Evolutionary conservation across 2,329 filamentous ascomycete genomes (phyloP), one percentile per base, ranked within the genome.

Genomic region (Colletotrichum agaves): DNA sequence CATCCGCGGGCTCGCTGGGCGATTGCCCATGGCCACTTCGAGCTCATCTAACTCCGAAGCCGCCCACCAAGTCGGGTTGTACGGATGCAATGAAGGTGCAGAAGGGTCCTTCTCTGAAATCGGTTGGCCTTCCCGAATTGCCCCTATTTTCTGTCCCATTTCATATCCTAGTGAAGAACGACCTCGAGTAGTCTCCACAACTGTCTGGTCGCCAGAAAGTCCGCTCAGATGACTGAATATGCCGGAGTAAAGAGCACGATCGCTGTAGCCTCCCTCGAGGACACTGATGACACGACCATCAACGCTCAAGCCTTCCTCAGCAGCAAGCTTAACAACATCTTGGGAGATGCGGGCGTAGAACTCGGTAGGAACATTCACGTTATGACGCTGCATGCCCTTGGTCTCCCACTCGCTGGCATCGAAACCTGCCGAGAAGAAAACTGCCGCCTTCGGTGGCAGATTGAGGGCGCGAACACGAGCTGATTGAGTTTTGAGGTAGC

Each of bases 361-460:
- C 60, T 95, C 93, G 0, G 95, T 99, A 0, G 96, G 95, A 2
- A 99, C 96, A 75, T 97, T 97, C 74, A 97, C 94, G 65, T 92
- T 91, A 78, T 99, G 96, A 52, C 96, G 88, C 79, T 99, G 96
- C 96, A 99, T 99, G 3, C 93, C 93, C 4, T 87, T 84, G 17
- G 92, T 90, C 78, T 99, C 96, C 90, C 93, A 97, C 76, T 99
- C 94, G 75, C 94, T 98, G 3, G 96, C 96, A 79, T 99, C 96
- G 72, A 99, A 99, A 0, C 96, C 97, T 2, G 96, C 94, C 50
- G 95, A 98, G 56, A 99, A 82, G 80, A 99, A 99, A 50, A 99
- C 94, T 37, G 93, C 95, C 2, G 92, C 93, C 74, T 91, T 95
- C 4, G 94, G 91, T 23, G 82, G 82, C 37, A 89, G 85, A 43